Conservation (phyloP, 805 yeast genomes). For the Lipomyces spencermartinsiae region DNA sequence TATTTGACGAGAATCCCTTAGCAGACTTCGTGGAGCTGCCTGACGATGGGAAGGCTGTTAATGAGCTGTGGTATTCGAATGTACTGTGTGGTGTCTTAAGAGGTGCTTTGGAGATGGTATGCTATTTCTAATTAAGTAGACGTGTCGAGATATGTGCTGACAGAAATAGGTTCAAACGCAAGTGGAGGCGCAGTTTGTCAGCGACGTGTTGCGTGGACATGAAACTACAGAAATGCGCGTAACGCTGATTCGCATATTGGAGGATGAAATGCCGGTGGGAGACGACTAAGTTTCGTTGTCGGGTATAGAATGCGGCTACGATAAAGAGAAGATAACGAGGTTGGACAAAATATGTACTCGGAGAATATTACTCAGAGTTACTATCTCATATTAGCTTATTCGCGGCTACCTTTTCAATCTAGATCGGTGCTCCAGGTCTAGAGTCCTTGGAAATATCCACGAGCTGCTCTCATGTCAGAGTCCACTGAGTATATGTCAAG, state of each 20-base stretch:
- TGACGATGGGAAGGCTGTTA: constrained; percentile 68
- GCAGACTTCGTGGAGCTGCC: constrained; percentile 96
- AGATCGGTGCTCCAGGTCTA: too few relatives aligned
- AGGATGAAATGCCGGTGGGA: constrained; percentile 97
- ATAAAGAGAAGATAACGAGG: neutral
- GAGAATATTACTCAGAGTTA: too few relatives aligned
- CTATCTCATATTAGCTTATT: too few relatives aligned
- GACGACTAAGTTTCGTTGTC: constrained; percentile 62
- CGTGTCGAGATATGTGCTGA: neutral
- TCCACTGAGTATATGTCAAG: too few relatives aligned
- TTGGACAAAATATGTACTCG: too few relatives aligned
- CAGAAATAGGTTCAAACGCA: constrained; percentile 73
- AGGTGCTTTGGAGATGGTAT: constrained; percentile 85
- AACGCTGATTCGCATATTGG: constrained; percentile 70
- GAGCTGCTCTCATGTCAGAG: too few relatives aligned
- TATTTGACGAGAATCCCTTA: constrained; percentile 84
- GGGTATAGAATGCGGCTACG: neutral
- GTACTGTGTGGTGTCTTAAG: constrained; percentile 86
- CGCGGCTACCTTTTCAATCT: too few relatives aligned
- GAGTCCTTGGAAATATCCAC: too few relatives aligned
- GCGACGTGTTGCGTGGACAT: constrained; percentile 84
- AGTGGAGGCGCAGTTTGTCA: constrained; percentile 78
- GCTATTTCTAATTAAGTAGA: neutral
- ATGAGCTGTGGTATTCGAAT: constrained; percentile 91
- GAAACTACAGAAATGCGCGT: constrained; percentile 79